Conservation (phyloP, 2,329 filamentous ascomycete genomes). For the Fusarium sp. region DNA sequence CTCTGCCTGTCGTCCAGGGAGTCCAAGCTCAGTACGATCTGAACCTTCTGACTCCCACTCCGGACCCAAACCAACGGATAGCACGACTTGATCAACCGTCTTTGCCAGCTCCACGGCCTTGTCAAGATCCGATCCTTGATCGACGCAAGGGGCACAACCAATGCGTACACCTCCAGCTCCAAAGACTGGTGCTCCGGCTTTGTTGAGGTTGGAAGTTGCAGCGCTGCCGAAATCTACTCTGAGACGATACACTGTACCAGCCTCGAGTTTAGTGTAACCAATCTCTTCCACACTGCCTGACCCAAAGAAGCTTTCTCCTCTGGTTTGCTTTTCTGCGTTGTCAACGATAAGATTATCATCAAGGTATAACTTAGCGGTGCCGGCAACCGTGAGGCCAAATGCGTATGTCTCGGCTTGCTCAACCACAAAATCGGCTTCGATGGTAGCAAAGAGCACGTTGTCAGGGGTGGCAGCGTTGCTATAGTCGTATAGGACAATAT, state of each 20-base stretch:
- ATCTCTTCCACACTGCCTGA: constrained; percentile 73
- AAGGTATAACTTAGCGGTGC: constrained; percentile 72
- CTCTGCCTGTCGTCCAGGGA: constrained; percentile 78
- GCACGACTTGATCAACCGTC: constrained; percentile 79
- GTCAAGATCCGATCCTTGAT: constrained; percentile 69
- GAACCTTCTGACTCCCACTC: constrained; percentile 86
- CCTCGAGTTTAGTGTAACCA: constrained; percentile 63
- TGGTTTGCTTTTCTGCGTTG: constrained; percentile 71
- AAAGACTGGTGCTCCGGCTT: constrained; percentile 60
- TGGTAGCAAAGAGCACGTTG: constrained; percentile 68
- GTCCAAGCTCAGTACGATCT: constrained; percentile 81
- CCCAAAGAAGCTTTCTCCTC: constrained; percentile 74
- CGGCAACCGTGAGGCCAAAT: constrained; percentile 73
- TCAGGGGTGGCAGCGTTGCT: constrained; percentile 62
- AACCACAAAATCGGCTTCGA: constrained; percentile 70
- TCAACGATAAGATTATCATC: constrained; percentile 73
- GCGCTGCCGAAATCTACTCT: constrained; percentile 70
- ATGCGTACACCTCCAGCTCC: constrained; percentile 72
- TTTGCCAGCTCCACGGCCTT: constrained; percentile 76
- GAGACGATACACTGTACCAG: constrained; percentile 68
- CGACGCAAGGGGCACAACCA: constrained; percentile 68
- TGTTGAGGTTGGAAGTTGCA: constrained; percentile 66
- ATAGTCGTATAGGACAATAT: constrained; percentile 63
- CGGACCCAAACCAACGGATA: constrained; percentile 81
- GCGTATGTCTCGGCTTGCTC: constrained; percentile 70